Percentiles rank a stretch among this genome's conserved stretches.
Conservation (phyloP, 805 yeast species). For the Nakazawaea pomicola region DNA sequence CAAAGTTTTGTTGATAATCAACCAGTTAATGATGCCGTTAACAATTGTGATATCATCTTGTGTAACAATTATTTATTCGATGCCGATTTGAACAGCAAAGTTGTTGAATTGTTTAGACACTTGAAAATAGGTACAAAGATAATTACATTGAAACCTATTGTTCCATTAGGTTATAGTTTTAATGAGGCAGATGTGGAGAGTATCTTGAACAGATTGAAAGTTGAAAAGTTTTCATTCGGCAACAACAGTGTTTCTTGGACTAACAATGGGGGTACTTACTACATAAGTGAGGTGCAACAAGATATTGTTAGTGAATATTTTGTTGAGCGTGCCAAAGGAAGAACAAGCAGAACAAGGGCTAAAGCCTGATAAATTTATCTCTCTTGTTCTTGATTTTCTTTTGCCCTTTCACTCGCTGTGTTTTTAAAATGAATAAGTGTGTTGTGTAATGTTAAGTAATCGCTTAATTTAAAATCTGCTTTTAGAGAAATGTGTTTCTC, state of each 20-base stretch:
- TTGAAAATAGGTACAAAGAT: slow-evolving; percentile 72
- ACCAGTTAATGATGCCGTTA: slow-evolving; percentile 47
- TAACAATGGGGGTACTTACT: slow-evolving; percentile 74
- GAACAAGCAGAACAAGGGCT: slow-evolving; percentile 10
- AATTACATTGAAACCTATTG: slow-evolving; percentile 72
- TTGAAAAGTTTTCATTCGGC: slow-evolving; percentile 58
- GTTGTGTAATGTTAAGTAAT: too few species aligned
- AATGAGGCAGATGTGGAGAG: slow-evolving; percentile 47
- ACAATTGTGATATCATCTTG: slow-evolving; percentile 64
- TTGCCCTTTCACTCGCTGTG: too few species aligned
- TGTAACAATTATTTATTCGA: slow-evolving; percentile 85
- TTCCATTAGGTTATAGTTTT: slow-evolving; percentile 69
- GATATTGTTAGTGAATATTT: slow-evolving; percentile 29
- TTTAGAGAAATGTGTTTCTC: too few species aligned
- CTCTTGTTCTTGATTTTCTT: background rate
- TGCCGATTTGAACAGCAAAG: slow-evolving; percentile 61
- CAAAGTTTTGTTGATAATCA: slow-evolving; percentile 70
- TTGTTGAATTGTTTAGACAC: slow-evolving; percentile 58
- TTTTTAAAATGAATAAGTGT: too few species aligned
- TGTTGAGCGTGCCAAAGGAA: slow-evolving; percentile 15
- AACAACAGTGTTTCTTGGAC: slow-evolving; percentile 88
- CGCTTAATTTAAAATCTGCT: too few species aligned
- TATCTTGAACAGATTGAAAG: slow-evolving; percentile 60
- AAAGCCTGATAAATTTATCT: background rate
- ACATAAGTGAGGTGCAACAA: slow-evolving; percentile 58